These are phyloP conservation scores for Leccinum pachyderme DNA, from an alignment of 1,284 basidiomycete species.

Conservation along the genomic window DNA sequence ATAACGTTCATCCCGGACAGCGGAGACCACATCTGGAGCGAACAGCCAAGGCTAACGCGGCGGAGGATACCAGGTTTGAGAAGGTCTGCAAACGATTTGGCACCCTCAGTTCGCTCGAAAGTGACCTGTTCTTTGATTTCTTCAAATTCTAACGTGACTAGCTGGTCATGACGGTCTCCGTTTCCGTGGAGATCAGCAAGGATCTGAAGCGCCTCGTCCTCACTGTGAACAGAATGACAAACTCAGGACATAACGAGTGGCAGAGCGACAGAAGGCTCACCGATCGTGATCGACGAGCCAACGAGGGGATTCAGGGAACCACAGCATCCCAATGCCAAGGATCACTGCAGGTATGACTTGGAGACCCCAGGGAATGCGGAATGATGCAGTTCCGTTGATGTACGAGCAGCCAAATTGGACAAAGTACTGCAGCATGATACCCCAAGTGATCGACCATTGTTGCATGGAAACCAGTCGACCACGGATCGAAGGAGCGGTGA, in stretches of 20 bases:
- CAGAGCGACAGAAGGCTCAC: slow-evolving; percentile 28
- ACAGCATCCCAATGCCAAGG: slow-evolving; percentile 64
- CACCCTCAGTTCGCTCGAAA: slow-evolving; percentile 69
- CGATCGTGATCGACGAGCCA: slow-evolving; percentile 64
- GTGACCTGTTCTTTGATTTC: slow-evolving; percentile 77
- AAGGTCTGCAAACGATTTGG: slow-evolving; percentile 71
- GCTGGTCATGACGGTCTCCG: slow-evolving; percentile 59
- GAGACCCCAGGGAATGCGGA: slow-evolving; percentile 78
- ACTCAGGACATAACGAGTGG: not conserved
- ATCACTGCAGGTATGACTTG: slow-evolving; percentile 76
- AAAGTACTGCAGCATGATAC: slow-evolving; percentile 73
- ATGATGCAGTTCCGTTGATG: slow-evolving; percentile 65
- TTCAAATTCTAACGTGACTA: slow-evolving; percentile 76
- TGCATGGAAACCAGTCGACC: slow-evolving; percentile 75
- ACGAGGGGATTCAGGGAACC: slow-evolving; percentile 67
- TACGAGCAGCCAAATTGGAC: slow-evolving; percentile 74
- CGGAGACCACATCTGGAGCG: slow-evolving; percentile 66
- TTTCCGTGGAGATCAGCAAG: slow-evolving; percentile 78
- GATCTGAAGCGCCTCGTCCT: slow-evolving; percentile 72
- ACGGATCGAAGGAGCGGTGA: slow-evolving; percentile 66
- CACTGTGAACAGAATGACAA: slow-evolving; percentile 35
- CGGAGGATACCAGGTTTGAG: slow-evolving; percentile 56
- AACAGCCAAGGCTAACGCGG: slow-evolving; percentile 56
- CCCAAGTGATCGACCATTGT: slow-evolving; percentile 79
- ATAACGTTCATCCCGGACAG: slow-evolving; percentile 65